Evolutionary conservation across 179 eudicot species (phyloP).

Genomic region (Beta macrorhiza): DNA sequence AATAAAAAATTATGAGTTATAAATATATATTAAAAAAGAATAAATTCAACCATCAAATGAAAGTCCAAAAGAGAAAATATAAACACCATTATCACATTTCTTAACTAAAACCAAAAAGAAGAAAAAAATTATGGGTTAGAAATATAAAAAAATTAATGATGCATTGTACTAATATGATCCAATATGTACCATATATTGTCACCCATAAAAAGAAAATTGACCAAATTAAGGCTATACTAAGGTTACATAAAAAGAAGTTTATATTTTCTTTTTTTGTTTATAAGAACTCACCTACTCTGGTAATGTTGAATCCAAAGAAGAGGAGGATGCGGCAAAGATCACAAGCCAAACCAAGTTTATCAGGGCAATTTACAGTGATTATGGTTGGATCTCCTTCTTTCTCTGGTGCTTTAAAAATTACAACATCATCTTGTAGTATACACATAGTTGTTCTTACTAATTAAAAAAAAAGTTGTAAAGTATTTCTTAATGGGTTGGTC

Average conservation of each 20-base stretch:
- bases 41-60: too few species aligned
- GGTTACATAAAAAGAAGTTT: neutral
- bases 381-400: conserved; percentile 69
- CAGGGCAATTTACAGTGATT: conserved; percentile 91
- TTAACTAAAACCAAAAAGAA: too few species aligned
- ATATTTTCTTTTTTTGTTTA: neutral
- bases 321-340: conserved; percentile 82
- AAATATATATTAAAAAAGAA: too few species aligned
- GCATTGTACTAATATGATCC: neutral
- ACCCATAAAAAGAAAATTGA: neutral
- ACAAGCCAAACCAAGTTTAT: conserved; percentile 85
- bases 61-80: too few species aligned
- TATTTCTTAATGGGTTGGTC: neutral
- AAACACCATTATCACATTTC: too few species aligned
- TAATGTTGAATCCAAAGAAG: conserved; percentile 60
- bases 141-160: neutral
- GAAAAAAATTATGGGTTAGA: neutral
- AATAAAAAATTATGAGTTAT: too few species aligned
- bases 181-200: neutral
- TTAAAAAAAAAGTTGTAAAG: too few species aligned
- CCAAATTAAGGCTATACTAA: neutral
- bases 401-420: conserved; percentile 52
- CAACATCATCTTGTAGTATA: conserved; percentile 70
- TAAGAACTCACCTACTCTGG: conserved; percentile 54
- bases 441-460: conserved; percentile 44